A percentile compares a stretch with the other conserved stretches of the same genome.
Conservation (phyloP, 768 basidiomycete genomes). For the Auriculariales sp. region DNA sequence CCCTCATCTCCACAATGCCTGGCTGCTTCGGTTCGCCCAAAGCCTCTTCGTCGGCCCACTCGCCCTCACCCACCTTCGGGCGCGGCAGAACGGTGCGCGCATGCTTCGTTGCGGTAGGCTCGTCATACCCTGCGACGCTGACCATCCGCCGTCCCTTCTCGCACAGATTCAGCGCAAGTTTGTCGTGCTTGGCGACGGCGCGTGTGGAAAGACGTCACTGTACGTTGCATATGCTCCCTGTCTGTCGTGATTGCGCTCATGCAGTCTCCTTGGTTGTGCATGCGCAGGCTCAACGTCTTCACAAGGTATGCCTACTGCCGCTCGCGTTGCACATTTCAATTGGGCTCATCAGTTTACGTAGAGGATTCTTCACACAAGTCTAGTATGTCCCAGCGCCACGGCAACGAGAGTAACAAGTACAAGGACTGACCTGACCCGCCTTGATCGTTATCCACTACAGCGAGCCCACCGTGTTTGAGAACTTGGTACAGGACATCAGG, state of each 20-base stretch:
- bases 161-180: conserved; percentile 43
- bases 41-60: too few relatives aligned
- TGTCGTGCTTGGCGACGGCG: conserved; percentile 94
- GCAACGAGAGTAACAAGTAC: too few relatives aligned
- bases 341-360: conserved; percentile 76
- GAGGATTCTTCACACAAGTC: conserved; percentile 88
- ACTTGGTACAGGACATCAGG: conserved; percentile 81
- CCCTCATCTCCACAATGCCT: too few relatives aligned
- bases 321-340: conserved; percentile 63
- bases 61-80: too few relatives aligned
- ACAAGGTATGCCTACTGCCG: conserved; percentile 6
- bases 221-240: conserved; percentile 18
- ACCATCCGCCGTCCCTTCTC: too few relatives aligned
- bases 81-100: too few relatives aligned
- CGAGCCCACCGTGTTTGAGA: conserved; percentile 93
- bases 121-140: too few relatives aligned
- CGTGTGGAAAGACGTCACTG: conserved; percentile 48
- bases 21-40: too few relatives aligned
- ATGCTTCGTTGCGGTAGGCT: too few relatives aligned
- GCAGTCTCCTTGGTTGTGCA: conserved; percentile 7
- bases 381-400: conserved; percentile 67
- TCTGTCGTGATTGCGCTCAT: not conserved
- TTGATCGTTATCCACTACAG: too few relatives aligned
- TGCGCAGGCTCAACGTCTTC: conserved; percentile 12
- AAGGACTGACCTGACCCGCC: too few relatives aligned